phyloP scores from a whole-genome alignment of 768 basidiomycete genomes.

The Macrolepiota fuliginosa region DNA sequence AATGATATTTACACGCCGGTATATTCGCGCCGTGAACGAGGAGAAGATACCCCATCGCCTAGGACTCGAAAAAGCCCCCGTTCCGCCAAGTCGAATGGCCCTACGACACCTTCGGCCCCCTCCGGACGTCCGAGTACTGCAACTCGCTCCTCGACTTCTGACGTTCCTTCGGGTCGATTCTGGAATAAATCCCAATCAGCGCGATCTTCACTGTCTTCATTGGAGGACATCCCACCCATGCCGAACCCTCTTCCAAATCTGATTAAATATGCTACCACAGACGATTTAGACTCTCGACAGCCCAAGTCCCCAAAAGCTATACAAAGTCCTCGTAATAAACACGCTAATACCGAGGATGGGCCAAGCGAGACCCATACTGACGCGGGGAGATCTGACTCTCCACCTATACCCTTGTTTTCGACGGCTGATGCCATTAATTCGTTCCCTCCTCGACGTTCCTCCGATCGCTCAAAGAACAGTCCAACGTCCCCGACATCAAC shows the following conservation, averaged over 20 bases:
- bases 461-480: conserved; percentile 6
- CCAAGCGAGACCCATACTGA: not conserved
- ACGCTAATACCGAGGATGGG: conserved; percentile 12
- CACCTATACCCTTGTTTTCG: conserved; percentile 50
- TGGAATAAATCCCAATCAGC: conserved; percentile 42
- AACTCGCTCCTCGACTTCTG: conserved; percentile 60
- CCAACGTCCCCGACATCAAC: conserved; percentile 6
- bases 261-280: not conserved
- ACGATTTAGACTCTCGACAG: conserved; percentile 1
- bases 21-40: not conserved
- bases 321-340: not conserved
- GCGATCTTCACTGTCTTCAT: conserved; percentile 59
- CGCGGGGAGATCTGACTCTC: conserved; percentile 27
- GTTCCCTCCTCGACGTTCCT: conserved; percentile 28
- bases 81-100: conserved; percentile 1
- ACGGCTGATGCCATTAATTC: conserved; percentile 43
- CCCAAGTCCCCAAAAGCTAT: conserved; percentile 1
- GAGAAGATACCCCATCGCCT: not conserved
- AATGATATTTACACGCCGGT: conserved; percentile 3
- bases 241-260: conserved; percentile 23
- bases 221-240: conserved; percentile 39
- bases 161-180: conserved; percentile 48
- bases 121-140: conserved; percentile 40
- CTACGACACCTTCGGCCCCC: not conserved
- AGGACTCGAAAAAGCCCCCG: not conserved